Base-by-base conservation (phyloP, 176 grass and related monocot genomes). In the Triticum dicoccoides region DNA sequence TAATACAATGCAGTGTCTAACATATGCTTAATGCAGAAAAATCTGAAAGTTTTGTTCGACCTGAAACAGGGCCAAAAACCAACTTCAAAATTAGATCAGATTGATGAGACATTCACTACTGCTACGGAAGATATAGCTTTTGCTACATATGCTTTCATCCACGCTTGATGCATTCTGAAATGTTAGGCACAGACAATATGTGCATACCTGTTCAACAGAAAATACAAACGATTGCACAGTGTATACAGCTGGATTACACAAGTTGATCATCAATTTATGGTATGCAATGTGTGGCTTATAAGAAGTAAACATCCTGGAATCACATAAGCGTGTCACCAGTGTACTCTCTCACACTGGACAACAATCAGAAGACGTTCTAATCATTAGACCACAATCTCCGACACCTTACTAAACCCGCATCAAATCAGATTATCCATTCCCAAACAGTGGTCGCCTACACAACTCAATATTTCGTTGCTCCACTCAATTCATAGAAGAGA, bases 391-490 rank as follows among this genome's bases (percentile, higher is more conserved):
- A 33, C 17, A 70, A 78, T 29, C 29, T 52, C 47, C 2, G 56
- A 84, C 29, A 24, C 1, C 21, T 78, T 38, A 15, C 20, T 23
- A 18, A 27, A 77, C n/a, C 37, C 18, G 14, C 20, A 75, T 15
- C 24, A 82, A 81, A 86, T 21, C 34, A 81, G 69, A 89, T 8
- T 21, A 78, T 54, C 18, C 59, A 63, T 13, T 65, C 9, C 58
- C 44, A 80, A 81, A 25, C 37, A 75, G 13, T 49, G 25, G 7
- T 42, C 18, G 61, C 20, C 34, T 68, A 41, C 37, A 61, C 45
- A 34, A 44, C 59, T 68, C 13, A 45, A 54, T 25, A 25, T 84
- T 79, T 30, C 20, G n/a, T 61, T 14, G 21, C 21, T 61, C 83
- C 54, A 77, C 9, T 37, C 29, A 4, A 32, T 39, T 73, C 8